phyloP scores from a whole-genome alignment of 129 eudicot genomes.

The sunflower (Helianthus annuus) region DNA sequence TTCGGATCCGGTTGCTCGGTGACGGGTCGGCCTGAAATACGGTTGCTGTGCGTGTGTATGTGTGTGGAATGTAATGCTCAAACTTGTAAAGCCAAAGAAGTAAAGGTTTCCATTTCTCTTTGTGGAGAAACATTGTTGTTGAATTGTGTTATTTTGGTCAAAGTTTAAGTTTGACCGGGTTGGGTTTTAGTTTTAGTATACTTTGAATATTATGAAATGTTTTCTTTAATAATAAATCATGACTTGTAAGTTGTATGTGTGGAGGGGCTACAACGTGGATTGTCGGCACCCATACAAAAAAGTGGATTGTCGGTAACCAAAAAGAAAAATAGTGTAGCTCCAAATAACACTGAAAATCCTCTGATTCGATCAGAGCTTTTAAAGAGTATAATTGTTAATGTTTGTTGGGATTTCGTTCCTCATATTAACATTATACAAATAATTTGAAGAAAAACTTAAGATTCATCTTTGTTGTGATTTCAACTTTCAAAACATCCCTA shows the following conservation, averaged over 20 bases:
- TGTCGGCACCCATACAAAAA: background rate
- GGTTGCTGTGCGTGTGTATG: background rate
- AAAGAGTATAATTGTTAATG: no score
- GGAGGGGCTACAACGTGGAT: slow-evolving; percentile 16
- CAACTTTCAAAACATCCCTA: no score
- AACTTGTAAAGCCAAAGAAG: background rate
- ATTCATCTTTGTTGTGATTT: no score
- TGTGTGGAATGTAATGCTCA: background rate
- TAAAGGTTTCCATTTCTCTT: background rate
- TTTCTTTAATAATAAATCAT: background rate
- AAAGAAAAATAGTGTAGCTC: no score
- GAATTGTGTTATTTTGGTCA: background rate
- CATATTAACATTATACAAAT: no score
- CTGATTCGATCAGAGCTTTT: no score
- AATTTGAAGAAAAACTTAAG: no score
- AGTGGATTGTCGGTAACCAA: background rate
- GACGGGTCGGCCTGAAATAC: background rate
- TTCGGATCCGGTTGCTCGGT: slow-evolving; percentile 7
- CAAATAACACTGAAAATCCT: no score
- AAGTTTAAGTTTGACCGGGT: background rate
- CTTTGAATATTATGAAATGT: background rate
- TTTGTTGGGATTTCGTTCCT: no score
- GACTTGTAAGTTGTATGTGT: background rate
- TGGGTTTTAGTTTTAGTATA: background rate
- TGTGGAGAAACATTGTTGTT: background rate